Conservation (phyloP, 1,139 yeast genomes). For the Kurtzmaniella natalensis region DNA sequence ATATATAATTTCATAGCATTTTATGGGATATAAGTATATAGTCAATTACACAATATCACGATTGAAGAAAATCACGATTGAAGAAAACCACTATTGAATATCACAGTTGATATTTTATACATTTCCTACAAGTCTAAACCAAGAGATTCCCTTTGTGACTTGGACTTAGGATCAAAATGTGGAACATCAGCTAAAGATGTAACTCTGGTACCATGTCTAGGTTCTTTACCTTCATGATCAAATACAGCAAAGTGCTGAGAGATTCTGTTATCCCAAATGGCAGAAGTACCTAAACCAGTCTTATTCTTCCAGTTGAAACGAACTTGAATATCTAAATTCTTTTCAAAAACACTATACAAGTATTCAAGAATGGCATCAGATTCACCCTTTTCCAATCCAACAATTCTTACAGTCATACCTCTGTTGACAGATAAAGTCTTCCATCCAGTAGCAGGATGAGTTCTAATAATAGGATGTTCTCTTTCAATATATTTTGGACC, state of each 20-base stretch:
- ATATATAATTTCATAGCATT: too few relatives aligned
- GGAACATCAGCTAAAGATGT: conserved; percentile 47
- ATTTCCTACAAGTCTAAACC: conserved; percentile 18
- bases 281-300: conserved; percentile 49
- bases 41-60: too few relatives aligned
- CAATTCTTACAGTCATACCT: conserved; percentile 32
- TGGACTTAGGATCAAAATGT: conserved; percentile 38
- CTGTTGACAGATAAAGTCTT: conserved; percentile 36
- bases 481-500: conserved; percentile 34
- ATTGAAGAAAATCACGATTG: too few relatives aligned
- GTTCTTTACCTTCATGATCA: conserved; percentile 41
- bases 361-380: conserved; percentile 28
- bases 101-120: not conserved
- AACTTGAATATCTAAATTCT: conserved; percentile 42
- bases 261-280: conserved; percentile 56
- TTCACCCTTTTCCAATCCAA: conserved; percentile 33
- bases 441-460: conserved; percentile 43
- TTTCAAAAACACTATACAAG: conserved; percentile 29
- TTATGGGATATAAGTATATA: too few relatives aligned
- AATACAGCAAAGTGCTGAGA: conserved; percentile 48
- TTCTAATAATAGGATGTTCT: conserved; percentile 38
- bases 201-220: conserved; percentile 49
- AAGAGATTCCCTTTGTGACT: conserved; percentile 44
- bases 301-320: conserved; percentile 52
- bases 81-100: too few relatives aligned